Base-by-base conservation (phyloP, 768 basidiomycete genomes). In the Chlorophyllum brunneum region DNA sequence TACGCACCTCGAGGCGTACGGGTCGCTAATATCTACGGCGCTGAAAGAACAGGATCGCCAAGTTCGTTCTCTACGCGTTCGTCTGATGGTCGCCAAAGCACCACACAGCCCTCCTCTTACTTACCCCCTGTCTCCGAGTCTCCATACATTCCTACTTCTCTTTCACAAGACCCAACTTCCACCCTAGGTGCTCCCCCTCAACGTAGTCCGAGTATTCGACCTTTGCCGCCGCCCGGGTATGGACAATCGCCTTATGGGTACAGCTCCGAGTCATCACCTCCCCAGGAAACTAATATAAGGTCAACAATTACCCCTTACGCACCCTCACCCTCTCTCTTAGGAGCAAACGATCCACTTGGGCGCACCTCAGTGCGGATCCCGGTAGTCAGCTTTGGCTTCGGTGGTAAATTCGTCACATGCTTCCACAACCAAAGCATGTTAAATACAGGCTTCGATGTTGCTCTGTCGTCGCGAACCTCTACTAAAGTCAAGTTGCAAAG, bases 341-440 rank as follows among this genome's bases (percentile, higher is more conserved):
- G 89, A 23, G 79, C 85, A 5, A 91, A 93, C 59, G 91, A 93
- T 63, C 88, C 89, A 4, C 69, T 93, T 2, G 83, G 85, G 24
- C 80, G 91, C 38, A 83, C 86, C 4, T 74, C 83, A 2, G 80
- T 79, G 49, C 81, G 82, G 31, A 81, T 85, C 7, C 95, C 95
- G 0, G 74, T 97, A 24, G 73, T 95, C 48, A 87, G 83, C 56
- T 97, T 98, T 60, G 95, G 95, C 0, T 94, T 95, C 60, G 93
- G 93, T n/a, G 95, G 95, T 9, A 88, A 87, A 61, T 61, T 98
- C 52, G 78, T 95, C 7, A 86, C 91, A 6, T 95, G 90, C 65
- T 97, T 95, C 73, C 92, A 91, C 59, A 79, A 81, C 26, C 76
- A 80, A 46, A 71, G 79, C 10, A 79, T 81, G 13, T 66, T 86